Conservation (phyloP, 1,284 basidiomycete genomes). For the Cryptococcus sp. region DNA sequence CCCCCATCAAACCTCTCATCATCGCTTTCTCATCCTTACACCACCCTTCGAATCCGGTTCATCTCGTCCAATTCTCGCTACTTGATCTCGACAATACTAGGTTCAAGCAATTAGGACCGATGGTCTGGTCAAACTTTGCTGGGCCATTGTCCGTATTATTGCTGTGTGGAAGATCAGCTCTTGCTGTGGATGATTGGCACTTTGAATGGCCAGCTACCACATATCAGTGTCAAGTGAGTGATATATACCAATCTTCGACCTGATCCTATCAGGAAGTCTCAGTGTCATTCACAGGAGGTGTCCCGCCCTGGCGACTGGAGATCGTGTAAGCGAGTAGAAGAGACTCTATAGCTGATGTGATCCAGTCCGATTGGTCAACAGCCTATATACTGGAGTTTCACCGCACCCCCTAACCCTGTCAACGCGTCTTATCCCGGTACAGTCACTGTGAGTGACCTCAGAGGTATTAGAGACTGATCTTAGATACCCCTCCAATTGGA, state of each 20-base stretch:
- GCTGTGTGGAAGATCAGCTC: too few species aligned
- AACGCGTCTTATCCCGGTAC: not conserved
- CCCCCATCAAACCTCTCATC: too few species aligned
- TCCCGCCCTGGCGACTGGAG: not conserved
- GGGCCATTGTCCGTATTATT: too few species aligned
- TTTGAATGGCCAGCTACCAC: not conserved
- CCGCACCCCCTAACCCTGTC: not conserved
- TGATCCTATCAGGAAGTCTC: not conserved
- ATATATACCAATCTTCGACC: not conserved
- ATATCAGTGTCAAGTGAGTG: not conserved
- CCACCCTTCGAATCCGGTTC: too few species aligned
- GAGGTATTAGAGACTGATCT: not conserved
- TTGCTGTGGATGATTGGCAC: not conserved
- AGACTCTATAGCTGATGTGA: not conserved
- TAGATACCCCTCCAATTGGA: not conserved
- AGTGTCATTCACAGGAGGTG: not conserved
- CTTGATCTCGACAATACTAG: too few species aligned
- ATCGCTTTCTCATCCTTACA: too few species aligned
- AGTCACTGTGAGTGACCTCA: not conserved
- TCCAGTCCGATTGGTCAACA: constrained; percentile 1
- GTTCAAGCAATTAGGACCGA: too few species aligned
- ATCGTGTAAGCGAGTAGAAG: not conserved
- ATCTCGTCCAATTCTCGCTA: too few species aligned
- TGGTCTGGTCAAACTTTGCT: too few species aligned
- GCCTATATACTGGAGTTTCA: not conserved